phyloP scores from a whole-genome alignment of 306 rosid genomes.

The Glycyrrhiza uralensis region DNA sequence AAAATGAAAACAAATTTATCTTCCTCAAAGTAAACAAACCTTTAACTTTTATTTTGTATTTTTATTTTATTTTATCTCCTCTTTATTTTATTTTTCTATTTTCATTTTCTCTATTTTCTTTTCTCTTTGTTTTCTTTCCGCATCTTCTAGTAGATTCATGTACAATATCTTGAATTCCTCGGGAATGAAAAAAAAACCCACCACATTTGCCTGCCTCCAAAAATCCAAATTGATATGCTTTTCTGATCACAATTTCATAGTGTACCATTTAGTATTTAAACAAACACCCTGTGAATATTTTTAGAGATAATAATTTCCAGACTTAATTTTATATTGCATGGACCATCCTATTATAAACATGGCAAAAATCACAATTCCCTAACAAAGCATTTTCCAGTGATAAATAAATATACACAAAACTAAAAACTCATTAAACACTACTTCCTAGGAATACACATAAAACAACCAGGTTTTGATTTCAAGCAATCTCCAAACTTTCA shows the following conservation, averaged over 20 bases:
- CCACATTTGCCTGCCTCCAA: background rate
- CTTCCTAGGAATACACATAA: constrained; percentile 3
- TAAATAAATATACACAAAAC: constrained; percentile 1
- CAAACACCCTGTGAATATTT: background rate
- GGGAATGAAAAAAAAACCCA: background rate
- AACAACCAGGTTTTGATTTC: background rate
- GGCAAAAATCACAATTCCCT: background rate
- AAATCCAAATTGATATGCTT: background rate
- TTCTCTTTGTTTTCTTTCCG: too few species aligned
- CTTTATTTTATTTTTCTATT: too few species aligned
- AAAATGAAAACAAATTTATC: too few species aligned
- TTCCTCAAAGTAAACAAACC: too few species aligned
- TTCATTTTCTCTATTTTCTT: too few species aligned
- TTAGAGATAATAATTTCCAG: background rate
- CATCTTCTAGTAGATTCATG: too few species aligned
- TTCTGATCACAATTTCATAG: background rate
- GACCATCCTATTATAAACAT: constrained; percentile 1
- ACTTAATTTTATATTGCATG: background rate
- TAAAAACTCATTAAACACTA: background rate
- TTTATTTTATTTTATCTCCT: too few species aligned
- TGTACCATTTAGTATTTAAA: background rate
- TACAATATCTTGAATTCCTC: background rate
- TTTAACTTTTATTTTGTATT: too few species aligned
- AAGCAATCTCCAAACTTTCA: background rate
- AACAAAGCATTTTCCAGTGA: background rate